Evolutionary conservation across 2,329 filamentous ascomycete species (phyloP), one percentile per base, ranked within the genome.

Genomic region (Arthroderma sp.): DNA sequence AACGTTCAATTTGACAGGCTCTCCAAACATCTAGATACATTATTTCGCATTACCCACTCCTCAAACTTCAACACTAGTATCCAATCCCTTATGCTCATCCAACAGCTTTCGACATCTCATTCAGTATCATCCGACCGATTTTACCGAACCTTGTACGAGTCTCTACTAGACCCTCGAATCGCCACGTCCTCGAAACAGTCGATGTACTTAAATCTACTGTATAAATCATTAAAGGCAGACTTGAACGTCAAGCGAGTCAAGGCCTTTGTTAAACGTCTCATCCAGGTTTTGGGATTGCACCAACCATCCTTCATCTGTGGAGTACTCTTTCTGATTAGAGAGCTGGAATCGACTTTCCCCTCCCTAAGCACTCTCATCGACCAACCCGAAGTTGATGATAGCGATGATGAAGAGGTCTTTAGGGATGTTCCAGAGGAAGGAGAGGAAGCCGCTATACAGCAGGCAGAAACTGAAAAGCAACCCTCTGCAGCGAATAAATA

Each of bases 61-160:
- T 86, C 89, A 46, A 98, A 98, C 64, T 96, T 98, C 74, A 98
- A 96, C 67, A 98, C 91, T 1, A 91, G 87, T 59, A 85, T 98
- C 33, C 91, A 98, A 64, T 89, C 91, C 31, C 75, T 98, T 52
- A 83, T 94, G 67, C 71, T 98, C 40, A 93, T 98, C 52, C 91
- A 96, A 61, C 91, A 96, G 61, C 75, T 98, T 29, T 85, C 87
- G 0, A 72, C 80, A 1, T 77, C 81, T 3, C 86, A 91, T 60
- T 82, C 88, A 55, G 72, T 89, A 44, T 81, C 83, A 4, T 81
- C 82, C 8, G 91, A 98, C 57, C 78, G 91, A 49, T 98, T 94
- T 68, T 98, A 96, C 68, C 77, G 87, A 42, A 94, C 88, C 6
- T 70, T 98, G 2, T 98, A 98, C 63, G 91, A 98, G 65, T 95